These are phyloP conservation scores for Sclerotinia nivalis DNA, from an alignment of 2,329 filamentous ascomycete genomes.

Conservation along the genomic window DNA sequence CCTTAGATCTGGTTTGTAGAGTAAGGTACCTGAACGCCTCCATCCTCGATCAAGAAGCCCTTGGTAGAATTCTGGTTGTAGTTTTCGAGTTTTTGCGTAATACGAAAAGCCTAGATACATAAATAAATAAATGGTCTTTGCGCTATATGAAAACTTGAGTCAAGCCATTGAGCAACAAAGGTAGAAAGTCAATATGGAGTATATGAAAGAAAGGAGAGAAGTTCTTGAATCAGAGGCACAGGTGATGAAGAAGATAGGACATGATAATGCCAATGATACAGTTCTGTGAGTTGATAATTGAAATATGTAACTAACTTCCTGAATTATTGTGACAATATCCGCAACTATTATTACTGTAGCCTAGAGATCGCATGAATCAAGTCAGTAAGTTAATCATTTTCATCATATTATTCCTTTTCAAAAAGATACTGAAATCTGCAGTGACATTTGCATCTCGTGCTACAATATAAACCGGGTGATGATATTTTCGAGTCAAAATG, in stretches of 20 bases:
- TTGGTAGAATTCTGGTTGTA: slow-evolving; percentile 71
- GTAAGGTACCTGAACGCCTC: slow-evolving; percentile 69
- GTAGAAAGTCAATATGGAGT: background rate
- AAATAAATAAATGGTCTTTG: background rate
- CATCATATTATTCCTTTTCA: background rate
- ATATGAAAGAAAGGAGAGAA: background rate
- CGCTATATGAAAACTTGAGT: background rate
- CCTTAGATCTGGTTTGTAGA: slow-evolving; percentile 77
- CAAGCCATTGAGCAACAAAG: background rate
- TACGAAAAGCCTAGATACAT: slow-evolving; percentile 61
- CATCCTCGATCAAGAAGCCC: slow-evolving; percentile 71
- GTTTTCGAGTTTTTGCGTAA: slow-evolving; percentile 61
- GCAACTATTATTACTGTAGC: slow-evolving; percentile 38
- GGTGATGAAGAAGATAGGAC: background rate
- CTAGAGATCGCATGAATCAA: slow-evolving; percentile 26
- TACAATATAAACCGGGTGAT: slow-evolving; percentile 5
- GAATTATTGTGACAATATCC: slow-evolving; percentile 39
- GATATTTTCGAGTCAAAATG: background rate
- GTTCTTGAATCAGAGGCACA: background rate
- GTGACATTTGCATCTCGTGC: slow-evolving; percentile 8
- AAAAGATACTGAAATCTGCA: slow-evolving; percentile 16
- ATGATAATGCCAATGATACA: background rate
- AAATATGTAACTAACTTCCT: slow-evolving; percentile 37
- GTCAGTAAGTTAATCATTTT: slow-evolving; percentile 15
- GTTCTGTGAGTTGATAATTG: background rate